Conservation (phyloP, 2,329 filamentous ascomycete genomes). For the Colletotrichum ledebouriae region DNA sequence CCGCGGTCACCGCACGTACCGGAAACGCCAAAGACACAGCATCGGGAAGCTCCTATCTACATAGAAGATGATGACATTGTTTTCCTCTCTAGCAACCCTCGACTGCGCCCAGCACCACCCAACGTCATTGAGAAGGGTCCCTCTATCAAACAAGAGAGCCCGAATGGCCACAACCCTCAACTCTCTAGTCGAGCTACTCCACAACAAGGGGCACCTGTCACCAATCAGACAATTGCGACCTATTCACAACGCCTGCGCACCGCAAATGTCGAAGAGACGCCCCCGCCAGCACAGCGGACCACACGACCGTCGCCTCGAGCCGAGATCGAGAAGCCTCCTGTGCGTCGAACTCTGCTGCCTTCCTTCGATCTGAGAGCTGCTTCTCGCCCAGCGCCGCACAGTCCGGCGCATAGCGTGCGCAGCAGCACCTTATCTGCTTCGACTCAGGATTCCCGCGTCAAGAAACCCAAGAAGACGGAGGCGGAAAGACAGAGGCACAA, state of each 20-base stretch:
- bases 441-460: slow-evolving; percentile 32
- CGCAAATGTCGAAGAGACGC: slow-evolving; percentile 16
- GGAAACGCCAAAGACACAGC: slow-evolving; percentile 1
- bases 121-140: neutral
- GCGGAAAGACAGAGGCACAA: slow-evolving; percentile 17
- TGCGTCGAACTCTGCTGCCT: slow-evolving; percentile 21
- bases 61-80: slow-evolving; percentile 14
- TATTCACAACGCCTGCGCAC: neutral
- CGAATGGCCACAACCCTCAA: neutral
- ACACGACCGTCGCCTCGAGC: neutral
- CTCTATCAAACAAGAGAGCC: neutral
- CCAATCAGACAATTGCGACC: neutral
- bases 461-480: slow-evolving; percentile 34
- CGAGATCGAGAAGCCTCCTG: slow-evolving; percentile 1
- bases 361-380: slow-evolving; percentile 16
- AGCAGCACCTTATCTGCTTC: slow-evolving; percentile 12
- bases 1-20: neutral
- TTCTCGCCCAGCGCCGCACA: slow-evolving; percentile 6
- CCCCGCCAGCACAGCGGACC: neutral
- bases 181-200: neutral
- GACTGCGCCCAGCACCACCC: slow-evolving; percentile 8
- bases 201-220: neutral
- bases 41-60: neutral
- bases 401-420: neutral
- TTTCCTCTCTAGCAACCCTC: slow-evolving; percentile 9